Evolutionary conservation across 768 basidiomycete species (phyloP), one percentile per base, ranked within the genome.

Genomic region (Leucocoprinus birnbaumii): DNA sequence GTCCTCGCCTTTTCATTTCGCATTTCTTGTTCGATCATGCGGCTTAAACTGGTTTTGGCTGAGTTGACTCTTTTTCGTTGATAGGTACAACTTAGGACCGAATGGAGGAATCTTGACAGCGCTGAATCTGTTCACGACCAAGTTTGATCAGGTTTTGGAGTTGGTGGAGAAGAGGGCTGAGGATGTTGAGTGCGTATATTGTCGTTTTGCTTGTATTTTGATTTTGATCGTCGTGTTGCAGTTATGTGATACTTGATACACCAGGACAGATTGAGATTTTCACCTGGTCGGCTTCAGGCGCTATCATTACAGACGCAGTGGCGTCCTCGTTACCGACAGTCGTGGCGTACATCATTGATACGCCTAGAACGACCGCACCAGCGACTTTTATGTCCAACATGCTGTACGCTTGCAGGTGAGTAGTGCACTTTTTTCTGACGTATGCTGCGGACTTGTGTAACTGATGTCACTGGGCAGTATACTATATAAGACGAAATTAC

Each of bases 351-450:
- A 82, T 99, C 58, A 93, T 99, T 61, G 97, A 99, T 70, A 99
- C 97, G 3, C 97, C 97, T 19, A 80, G 97, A 58, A 94, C 93
- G 18, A 88, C 89, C 0, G 86, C 92, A 0, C 97, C 97, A 0
- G 94, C 96, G 14, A 99, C 97, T 2, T 99, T 99, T 71, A 99
- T 98, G 97, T 91, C 88, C 18, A 99, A 99, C 71, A 99, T 99
- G 97, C 80, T 99, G 41, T 99, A 98, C 65, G 97, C 97, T 1
- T 99, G 97, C 79, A 94, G 91, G 90, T 89, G 55, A 58, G 53
- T 24, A 42, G 5, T 26, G 16, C 31, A 31, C 6, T 11, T 11
- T 31, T 31, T 11, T 31, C 11, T 44, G 40, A 27, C 41, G 40
- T 3, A 35, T 45, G 41, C 45, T 55, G 58, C 45, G 13, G 55